phyloP scores from a whole-genome alignment of 495 filamentous ascomycete species.

The Penicillium steckii region DNA sequence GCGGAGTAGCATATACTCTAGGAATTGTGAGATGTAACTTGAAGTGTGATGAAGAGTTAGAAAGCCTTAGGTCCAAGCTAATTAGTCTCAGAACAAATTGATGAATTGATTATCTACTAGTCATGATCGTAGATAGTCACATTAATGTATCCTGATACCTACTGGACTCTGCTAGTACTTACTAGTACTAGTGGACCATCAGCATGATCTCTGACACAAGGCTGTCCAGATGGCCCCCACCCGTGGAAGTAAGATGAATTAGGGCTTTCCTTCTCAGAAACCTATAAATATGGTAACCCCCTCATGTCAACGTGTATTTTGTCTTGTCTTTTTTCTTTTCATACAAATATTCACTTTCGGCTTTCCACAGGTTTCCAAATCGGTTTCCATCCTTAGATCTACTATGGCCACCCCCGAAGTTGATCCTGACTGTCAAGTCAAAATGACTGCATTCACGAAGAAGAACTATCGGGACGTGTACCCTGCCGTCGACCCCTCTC shows the following conservation, averaged over 20 bases:
- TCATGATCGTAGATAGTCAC: no score
- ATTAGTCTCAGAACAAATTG: no score
- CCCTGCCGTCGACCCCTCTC: conserved; percentile 32
- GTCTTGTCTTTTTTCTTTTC: background rate
- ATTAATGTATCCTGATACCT: no score
- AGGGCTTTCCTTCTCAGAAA: background rate
- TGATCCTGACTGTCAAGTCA: conserved; percentile 9
- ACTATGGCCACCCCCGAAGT: conserved; percentile 5
- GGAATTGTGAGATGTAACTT: no score
- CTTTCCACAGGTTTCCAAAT: background rate
- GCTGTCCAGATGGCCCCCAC: conserved; percentile 1
- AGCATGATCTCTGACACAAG: no score
- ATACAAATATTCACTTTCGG: background rate
- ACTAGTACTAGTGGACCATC: no score
- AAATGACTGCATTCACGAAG: conserved; percentile 23
- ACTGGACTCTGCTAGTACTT: no score
- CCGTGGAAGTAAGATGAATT: background rate
- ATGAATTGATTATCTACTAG: no score
- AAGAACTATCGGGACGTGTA: conserved; percentile 29
- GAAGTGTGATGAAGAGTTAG: no score
- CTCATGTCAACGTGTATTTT: background rate
- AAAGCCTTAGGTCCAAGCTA: no score
- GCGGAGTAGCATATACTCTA: no score
- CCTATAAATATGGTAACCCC: background rate
- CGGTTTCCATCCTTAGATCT: background rate